phyloP scores from a whole-genome alignment of 371 early-diverging fungal species.

The Mucor sp. region DNA sequence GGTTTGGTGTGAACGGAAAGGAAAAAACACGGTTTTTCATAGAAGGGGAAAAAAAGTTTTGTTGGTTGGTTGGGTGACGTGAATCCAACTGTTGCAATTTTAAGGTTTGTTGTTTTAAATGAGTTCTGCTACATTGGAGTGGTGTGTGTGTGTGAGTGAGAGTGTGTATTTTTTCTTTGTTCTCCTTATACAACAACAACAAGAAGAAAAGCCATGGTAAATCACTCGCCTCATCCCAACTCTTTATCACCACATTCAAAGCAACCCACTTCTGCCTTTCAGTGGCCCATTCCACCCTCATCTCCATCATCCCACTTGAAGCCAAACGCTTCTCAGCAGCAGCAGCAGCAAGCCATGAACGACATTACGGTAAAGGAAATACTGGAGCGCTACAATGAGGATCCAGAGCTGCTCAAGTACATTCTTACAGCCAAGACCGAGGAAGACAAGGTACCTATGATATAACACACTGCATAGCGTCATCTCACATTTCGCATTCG shows the following conservation, averaged over 20 bases:
- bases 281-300: slow-evolving; percentile 38
- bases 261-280: slow-evolving; percentile 32
- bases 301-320: slow-evolving; percentile 20
- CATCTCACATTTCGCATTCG: neutral
- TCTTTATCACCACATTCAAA: slow-evolving; percentile 21
- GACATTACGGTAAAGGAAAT: slow-evolving; percentile 46
- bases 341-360: neutral
- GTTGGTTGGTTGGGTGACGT: slow-evolving; percentile 1
- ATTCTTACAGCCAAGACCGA: slow-evolving; percentile 48
- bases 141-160: too few species aligned
- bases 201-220: slow-evolving; percentile 5
- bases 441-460: slow-evolving; percentile 48
- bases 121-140: neutral
- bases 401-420: slow-evolving; percentile 42
- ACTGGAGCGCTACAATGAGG: slow-evolving; percentile 37
- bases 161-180: neutral
- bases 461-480: neutral
- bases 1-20: neutral
- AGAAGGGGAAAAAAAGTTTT: neutral
- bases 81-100: neutral
- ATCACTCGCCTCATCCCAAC: slow-evolving; percentile 24
- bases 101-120: slow-evolving; percentile 4
- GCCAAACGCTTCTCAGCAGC: too few species aligned
- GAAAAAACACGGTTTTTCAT: neutral
- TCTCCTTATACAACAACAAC: neutral